Base-by-base conservation (phyloP, 495 filamentous ascomycete genomes). In the Cenococcum geophilum region DNA sequence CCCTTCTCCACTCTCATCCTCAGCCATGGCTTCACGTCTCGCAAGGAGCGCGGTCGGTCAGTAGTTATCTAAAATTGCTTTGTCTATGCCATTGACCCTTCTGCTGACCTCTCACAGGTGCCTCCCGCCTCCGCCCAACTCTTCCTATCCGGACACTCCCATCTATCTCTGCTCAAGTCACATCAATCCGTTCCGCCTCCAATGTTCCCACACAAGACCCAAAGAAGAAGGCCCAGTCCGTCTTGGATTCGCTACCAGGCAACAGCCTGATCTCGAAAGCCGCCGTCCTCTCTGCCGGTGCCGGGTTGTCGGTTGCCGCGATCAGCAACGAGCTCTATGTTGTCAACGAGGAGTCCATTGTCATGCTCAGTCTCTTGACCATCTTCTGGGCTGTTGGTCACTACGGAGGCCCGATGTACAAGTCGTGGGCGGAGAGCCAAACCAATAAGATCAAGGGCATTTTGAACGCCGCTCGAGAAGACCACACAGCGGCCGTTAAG, bases 301-400 rank as follows among this genome's bases (percentile, higher is more conserved):
- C 95, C 73, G 92, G 90, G 79, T 72, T 92, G 63, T 91, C 89
- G 67, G 82, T 96, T 70, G 93, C 91, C 72, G 95, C 93, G 71
- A 91, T 99, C 79, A 92, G 88, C 86, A 99, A 96, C 78, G 95
- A 99, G 81, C 87, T 97, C 80, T 99, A 97, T 76, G 89, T 99
- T 74, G 80, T 99, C 76, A 99, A 97, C 79, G 92, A 97, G 80
- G 95, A 99, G 80, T 83, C 91, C 60, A 85, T 99, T 70, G 88
- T 95, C 68, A 87, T 88, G 57, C 80, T 99, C 78, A 89, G 85
- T 73, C 78, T 97, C 61, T 79, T 97, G 70, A 90, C 84, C 70
- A 86, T 97, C 62, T 97, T 95, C 85, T 87, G 77, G 69, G 90
- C 84, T 55, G 81, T 96, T 67, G 89, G 83, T 74, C 91, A 95